These are phyloP conservation scores for Cystobasidium pallidum DNA, from an alignment of 1,284 basidiomycete genomes.

Conservation along the genomic window DNA sequence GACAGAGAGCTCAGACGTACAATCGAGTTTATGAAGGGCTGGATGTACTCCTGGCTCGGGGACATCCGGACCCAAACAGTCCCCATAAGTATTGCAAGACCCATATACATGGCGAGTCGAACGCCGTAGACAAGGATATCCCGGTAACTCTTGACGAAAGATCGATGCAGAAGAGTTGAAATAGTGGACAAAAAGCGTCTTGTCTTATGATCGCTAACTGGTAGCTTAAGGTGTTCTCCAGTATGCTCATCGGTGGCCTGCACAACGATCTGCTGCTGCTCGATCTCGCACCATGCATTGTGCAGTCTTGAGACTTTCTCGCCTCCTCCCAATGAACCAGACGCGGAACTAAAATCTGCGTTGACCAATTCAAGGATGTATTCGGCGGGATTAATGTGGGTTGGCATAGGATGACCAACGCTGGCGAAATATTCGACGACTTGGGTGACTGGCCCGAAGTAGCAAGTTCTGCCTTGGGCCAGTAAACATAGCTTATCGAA, in stretches of 20 bases:
- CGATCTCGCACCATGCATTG: too few relatives aligned
- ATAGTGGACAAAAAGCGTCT: slow-evolving; percentile 42
- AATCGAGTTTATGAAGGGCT: slow-evolving; percentile 12
- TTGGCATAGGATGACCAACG: slow-evolving; percentile 48
- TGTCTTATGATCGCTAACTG: too few relatives aligned
- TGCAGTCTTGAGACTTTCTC: too few relatives aligned
- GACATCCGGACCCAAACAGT: slow-evolving; percentile 67
- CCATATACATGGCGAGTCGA: slow-evolving; percentile 64
- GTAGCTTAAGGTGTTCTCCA: too few relatives aligned
- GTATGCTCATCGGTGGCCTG: too few relatives aligned
- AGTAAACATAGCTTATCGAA: slow-evolving; percentile 56
- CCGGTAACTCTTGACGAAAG: slow-evolving; percentile 51
- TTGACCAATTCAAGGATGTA: slow-evolving; percentile 53
- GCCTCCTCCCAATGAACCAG: too few relatives aligned
- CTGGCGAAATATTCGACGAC: slow-evolving; percentile 46
- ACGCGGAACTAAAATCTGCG: too few relatives aligned
- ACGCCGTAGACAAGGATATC: slow-evolving; percentile 69
- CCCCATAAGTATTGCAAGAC: slow-evolving; percentile 65
- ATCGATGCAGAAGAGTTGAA: slow-evolving; percentile 47
- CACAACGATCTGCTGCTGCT: too few relatives aligned
- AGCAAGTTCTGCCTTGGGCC: slow-evolving; percentile 52
- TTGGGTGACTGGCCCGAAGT: slow-evolving; percentile 47
- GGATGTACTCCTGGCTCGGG: slow-evolving; percentile 46
- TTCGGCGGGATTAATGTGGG: slow-evolving; percentile 52
- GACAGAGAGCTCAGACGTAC: too few relatives aligned